A percentile compares a stretch with the other conserved stretches of the same genome.
Conservation (phyloP, 345 rosid genomes). For the Salix udensis region DNA sequence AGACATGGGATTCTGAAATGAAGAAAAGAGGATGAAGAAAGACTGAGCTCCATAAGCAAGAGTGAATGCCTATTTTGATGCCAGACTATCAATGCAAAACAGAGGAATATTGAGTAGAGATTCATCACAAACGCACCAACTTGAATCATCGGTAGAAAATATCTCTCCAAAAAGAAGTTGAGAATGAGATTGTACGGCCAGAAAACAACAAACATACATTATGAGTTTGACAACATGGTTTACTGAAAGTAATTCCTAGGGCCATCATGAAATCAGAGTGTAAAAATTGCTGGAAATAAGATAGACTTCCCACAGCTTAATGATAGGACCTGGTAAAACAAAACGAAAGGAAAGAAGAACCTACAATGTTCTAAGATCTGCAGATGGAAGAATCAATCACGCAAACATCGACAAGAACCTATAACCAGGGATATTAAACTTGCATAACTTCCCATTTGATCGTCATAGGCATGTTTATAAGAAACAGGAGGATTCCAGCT, state of each 20-base stretch:
- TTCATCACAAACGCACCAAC: conserved; percentile 9
- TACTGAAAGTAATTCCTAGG: conserved; percentile 17
- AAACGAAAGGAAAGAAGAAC: conserved; percentile 50
- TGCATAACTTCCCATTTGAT: conserved; percentile 28
- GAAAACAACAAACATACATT: conserved; percentile 23
- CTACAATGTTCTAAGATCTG: conserved; percentile 42
- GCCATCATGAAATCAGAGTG: conserved; percentile 24
- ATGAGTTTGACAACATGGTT: conserved; percentile 25
- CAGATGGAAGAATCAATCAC: conserved; percentile 28
- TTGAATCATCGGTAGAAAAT: conserved; percentile 18
- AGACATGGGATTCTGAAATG: conserved; percentile 8
- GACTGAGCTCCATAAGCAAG: conserved; percentile 8
- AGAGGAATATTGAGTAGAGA: conserved; percentile 17
- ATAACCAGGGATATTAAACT: conserved; percentile 27
- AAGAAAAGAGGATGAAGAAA: conserved; percentile 6
- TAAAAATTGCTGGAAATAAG: conserved; percentile 29
- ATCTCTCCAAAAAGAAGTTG: conserved; percentile 18
- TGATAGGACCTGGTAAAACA: conserved; percentile 33
- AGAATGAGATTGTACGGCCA: conserved; percentile 27
- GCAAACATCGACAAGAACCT: conserved; percentile 28
- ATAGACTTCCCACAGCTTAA: conserved; percentile 26
- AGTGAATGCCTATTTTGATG: conserved; percentile 1
- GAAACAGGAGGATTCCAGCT: conserved; percentile 34
- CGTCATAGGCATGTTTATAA: conserved; percentile 32
- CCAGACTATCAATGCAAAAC: background rate